phyloP scores from a whole-genome alignment of 768 basidiomycete species.

The Leccinum subtestaceum region DNA sequence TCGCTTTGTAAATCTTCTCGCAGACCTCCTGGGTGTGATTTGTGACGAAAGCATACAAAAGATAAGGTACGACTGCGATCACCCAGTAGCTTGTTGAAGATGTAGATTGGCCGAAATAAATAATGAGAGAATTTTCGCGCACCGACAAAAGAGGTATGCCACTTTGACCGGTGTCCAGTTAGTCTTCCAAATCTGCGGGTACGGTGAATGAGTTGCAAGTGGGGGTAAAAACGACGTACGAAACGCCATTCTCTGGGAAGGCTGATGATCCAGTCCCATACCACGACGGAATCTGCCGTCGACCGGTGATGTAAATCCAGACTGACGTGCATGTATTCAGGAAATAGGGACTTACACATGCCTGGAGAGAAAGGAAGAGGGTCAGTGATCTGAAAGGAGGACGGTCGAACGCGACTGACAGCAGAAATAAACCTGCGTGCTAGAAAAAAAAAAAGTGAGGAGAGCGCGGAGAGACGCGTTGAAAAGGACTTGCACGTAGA shows the following conservation, averaged over 20 bases:
- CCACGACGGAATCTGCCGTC: constrained; percentile 65
- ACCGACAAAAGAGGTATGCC: constrained; percentile 84
- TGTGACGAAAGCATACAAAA: constrained; percentile 71
- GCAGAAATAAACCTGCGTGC: constrained; percentile 79
- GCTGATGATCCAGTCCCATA: constrained; percentile 86
- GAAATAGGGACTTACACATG: constrained; percentile 54
- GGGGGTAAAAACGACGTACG: constrained; percentile 39
- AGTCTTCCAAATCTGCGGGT: constrained; percentile 70
- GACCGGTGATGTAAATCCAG: neutral
- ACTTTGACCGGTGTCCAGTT: constrained; percentile 82
- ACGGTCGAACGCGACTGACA: constrained; percentile 48
- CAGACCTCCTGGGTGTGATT: constrained; percentile 66
- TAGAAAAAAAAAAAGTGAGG: constrained; percentile 23
- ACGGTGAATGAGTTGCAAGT: neutral
- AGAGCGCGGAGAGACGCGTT: neutral
- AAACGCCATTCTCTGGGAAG: constrained; percentile 75
- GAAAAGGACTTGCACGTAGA: constrained; percentile 54
- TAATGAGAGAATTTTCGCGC: constrained; percentile 31
- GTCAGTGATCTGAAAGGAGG: constrained; percentile 25
- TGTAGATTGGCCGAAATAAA: constrained; percentile 5
- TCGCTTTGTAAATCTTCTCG: constrained; percentile 66
- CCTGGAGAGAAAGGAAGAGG: constrained; percentile 42
- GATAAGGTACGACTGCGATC: constrained; percentile 72
- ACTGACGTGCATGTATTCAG: constrained; percentile 18
- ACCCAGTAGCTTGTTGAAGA: constrained; percentile 67